Evolutionary conservation across 2,329 filamentous ascomycete species (phyloP), one percentile per base, ranked within the genome.

Genomic region (Cladophialophora psammophila): DNA sequence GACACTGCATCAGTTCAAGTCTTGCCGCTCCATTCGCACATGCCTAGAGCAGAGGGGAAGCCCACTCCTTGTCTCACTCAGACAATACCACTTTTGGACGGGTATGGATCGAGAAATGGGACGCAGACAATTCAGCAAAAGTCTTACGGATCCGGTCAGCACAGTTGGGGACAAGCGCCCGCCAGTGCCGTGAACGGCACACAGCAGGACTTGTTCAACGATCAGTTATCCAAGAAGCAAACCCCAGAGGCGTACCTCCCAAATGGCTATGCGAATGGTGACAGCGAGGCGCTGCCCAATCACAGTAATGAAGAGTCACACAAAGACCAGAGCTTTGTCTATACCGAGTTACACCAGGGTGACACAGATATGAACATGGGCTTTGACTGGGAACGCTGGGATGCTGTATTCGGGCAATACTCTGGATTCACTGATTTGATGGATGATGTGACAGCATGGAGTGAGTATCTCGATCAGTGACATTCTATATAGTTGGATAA

Each of bases 341-440:
- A 54, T 18, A 12, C 32, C 34, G 35, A 52, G 45, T 48, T 53
- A 35, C 54, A 64, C 54, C 48, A 54, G 10, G 40, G 61, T 53
- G 35, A 57, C 20, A 36, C 42, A 20, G 34, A 50, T 12, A 63
- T 50, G 57, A 65, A 80, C 54, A 61, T 81, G 20, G 78, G 80
- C 62, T 83, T 83, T 70, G 81, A 83, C 72, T 83, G 81, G 81
- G 81, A 82, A 61, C 77, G 81, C 69, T 83, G 81, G 81, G 81
- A 83, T 60, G 79, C 80, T 6, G 80, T 83, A 1, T 83, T 83
- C 60, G 80, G 81, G 1, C 80, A 82, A 62, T 80, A 82, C 50
- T 66, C 63, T 20, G 70, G 67, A 31, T 73, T 72, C 50, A 71
- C 67, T n/a, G 71, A 73, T 50, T 62, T 73, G 48, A 70, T 72